Base-by-base conservation (phyloP, 352 stramenopile species). In the Phytophthora ramorum region DNA sequence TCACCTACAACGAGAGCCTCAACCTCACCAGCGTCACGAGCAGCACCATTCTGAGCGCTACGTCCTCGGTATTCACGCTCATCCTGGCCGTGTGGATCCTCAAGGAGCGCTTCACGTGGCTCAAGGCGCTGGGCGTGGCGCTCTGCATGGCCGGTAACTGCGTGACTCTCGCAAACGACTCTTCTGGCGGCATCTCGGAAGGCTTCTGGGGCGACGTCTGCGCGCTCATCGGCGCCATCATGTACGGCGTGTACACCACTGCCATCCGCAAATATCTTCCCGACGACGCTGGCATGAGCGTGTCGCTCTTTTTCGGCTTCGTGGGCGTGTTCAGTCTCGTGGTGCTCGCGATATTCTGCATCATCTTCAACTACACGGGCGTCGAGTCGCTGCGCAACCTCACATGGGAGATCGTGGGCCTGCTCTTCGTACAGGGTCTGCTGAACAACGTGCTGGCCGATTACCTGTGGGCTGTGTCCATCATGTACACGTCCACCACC, bases 391-490 rank as follows among this genome's bases (percentile, higher is more conserved):
- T 96, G 24, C 59, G 78, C 14, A 71, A 77, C 35, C 58, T 96
- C 6, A 90, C 76, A 37, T 52, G 78, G 46, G 79, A 96, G 54
- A 93, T 98, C 68, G 52, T 96, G 13, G 89, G 84, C 30, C 76
- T 98, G 22, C 78, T 98, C 24, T 75, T 88, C 19, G 62, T 95
- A 30, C 97, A 98, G 59, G 93, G 93, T 13, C 71, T 99, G 14
- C 88, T 98, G 43, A 92, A 99, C 80, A 98, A 98, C 75, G 95
- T 98, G 17, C 68, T 99, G 6, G 92, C 90, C 16, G 96, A 99
- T 73, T 98, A 98, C 68, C 81, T 99, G 20, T 99, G 96, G 96
- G 96, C 96, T 1, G 78, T 93, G 30, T 81, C 96, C 2, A 95
- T 99, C 32, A 75, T 99, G 35, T 90, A 98, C 58, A 99, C 96